Base-by-base conservation (phyloP, 371 early-diverging fungal species). In the Mucor indicus region DNA sequence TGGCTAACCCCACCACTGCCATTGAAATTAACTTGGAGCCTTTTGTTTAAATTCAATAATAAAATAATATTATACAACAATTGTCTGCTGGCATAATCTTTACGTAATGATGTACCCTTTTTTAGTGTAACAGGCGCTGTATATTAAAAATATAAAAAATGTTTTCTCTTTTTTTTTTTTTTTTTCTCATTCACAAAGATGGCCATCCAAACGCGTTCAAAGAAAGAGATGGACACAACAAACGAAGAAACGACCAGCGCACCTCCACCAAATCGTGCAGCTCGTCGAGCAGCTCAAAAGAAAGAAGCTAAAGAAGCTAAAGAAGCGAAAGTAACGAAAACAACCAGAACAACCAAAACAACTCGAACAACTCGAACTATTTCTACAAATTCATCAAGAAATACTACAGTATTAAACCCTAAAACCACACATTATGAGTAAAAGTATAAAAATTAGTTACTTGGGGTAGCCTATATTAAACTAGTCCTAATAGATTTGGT, bases 21-120 rank as follows among this genome's bases (percentile, higher is more conserved):
- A 64, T 98, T 49, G 99, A 98, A 81, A 79, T 98, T 57, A 91
- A 92, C 71, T 72, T 98, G 44, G 98, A 98, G 77, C 93, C 91
- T 40, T 95, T 98, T 80, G 69, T 97, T 60, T 97, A 85, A 80
- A 53, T 24, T 22, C 22, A 38, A 44, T 44, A 29, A 7, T 29
- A 29, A 29, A 29, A 29, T 11, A 11, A 29, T 29, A 29, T 29
- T 29, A 29, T 29, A 29, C 11, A 7, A 29, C 29, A 29, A 29
- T 29, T 29, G 29, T 7, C 11, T 29, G 29, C 29, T 29, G n/a
- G n/a, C n/a, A n/a, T n/a, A n/a, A n/a, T n/a, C n/a, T n/a, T n/a
- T n/a, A n/a, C n/a, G n/a, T n/a, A n/a, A n/a, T n/a, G n/a, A n/a
- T n/a, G n/a, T n/a, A n/a, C n/a, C n/a, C n/a, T n/a, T n/a, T n/a